Percentiles rank a stretch among this genome's conserved stretches.
These are phyloP conservation scores for Metschnikowia picachoensis DNA, from an alignment of 805 yeast genomes.

Conservation along the genomic window DNA sequence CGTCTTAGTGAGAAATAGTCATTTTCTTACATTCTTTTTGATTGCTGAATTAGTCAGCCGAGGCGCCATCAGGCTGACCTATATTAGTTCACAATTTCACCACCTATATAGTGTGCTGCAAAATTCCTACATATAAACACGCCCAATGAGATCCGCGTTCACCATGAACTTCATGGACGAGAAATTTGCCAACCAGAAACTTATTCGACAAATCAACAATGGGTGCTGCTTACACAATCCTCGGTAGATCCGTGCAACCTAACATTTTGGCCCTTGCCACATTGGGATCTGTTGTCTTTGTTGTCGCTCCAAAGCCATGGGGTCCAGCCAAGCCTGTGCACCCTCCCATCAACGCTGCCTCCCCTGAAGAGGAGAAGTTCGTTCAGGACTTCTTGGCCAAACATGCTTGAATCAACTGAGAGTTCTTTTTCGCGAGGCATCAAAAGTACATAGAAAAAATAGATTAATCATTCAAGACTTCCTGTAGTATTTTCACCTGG, in stretches of 20 bases:
- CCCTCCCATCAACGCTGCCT: constrained; percentile 70
- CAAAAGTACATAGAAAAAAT: constrained; percentile 7
- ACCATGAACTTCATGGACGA: background rate
- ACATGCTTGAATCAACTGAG: constrained; percentile 26
- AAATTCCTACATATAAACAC: constrained; percentile 4
- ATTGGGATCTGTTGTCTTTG: constrained; percentile 60
- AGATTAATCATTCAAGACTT: background rate
- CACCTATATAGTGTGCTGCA: background rate
- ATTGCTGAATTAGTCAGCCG: too few relatives aligned
- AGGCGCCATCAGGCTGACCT: too few relatives aligned
- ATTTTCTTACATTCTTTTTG: too few relatives aligned
- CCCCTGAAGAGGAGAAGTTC: constrained; percentile 88
- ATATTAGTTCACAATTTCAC: too few relatives aligned
- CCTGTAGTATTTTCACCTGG: too few relatives aligned
- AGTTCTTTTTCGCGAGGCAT: background rate
- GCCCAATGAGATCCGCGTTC: constrained; percentile 15
- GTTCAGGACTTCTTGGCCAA: constrained; percentile 63
- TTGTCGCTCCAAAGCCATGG: constrained; percentile 75
- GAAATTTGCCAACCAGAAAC: background rate
- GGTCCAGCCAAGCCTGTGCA: constrained; percentile 53
- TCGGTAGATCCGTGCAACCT: constrained; percentile 82
- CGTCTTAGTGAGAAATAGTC: too few relatives aligned
- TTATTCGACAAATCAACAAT: constrained; percentile 30
- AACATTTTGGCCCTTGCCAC: constrained; percentile 83
- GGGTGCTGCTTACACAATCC: constrained; percentile 81